These are phyloP conservation scores for Colletotrichum tropicicola DNA, from an alignment of 2,329 filamentous ascomycete genomes.

Conservation along the genomic window DNA sequence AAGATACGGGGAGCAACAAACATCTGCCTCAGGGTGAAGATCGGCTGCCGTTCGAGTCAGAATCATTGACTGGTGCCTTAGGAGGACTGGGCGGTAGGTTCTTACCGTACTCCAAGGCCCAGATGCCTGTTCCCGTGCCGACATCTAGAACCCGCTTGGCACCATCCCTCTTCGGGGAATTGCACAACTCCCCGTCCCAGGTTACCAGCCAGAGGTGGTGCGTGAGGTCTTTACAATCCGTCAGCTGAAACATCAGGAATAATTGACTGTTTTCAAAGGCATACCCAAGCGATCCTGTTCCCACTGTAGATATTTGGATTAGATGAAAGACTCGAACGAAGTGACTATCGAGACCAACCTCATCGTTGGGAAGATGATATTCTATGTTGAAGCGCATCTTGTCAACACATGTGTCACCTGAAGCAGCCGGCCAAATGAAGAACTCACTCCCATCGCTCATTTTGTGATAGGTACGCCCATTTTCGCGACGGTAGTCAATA, in stretches of 20 bases:
- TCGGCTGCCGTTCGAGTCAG: no score
- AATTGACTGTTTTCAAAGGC: background rate
- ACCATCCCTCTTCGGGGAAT: background rate
- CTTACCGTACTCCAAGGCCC: constrained; percentile 31
- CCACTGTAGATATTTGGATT: background rate
- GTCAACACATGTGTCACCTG: background rate
- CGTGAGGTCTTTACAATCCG: background rate
- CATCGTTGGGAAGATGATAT: constrained; percentile 2
- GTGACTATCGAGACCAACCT: background rate
- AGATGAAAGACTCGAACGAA: background rate
- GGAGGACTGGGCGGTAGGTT: background rate
- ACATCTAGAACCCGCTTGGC: constrained; percentile 1
- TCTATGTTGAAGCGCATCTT: background rate
- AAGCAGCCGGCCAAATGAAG: no score
- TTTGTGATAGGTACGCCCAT: constrained; percentile 30
- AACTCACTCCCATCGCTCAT: constrained; percentile 28
- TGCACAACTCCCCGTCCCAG: background rate
- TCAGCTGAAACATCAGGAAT: background rate
- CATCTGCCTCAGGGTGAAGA: no score
- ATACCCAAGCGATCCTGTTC: constrained; percentile 10
- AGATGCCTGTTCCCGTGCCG: constrained; percentile 15
- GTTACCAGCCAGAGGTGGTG: constrained; percentile 4
- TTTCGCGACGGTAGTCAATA: constrained; percentile 11
- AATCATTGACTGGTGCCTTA: no score
- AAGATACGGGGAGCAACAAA: no score